Evolutionary conservation across 2,329 filamentous ascomycete species (phyloP).

Genomic region (Penicillium sp.): DNA sequence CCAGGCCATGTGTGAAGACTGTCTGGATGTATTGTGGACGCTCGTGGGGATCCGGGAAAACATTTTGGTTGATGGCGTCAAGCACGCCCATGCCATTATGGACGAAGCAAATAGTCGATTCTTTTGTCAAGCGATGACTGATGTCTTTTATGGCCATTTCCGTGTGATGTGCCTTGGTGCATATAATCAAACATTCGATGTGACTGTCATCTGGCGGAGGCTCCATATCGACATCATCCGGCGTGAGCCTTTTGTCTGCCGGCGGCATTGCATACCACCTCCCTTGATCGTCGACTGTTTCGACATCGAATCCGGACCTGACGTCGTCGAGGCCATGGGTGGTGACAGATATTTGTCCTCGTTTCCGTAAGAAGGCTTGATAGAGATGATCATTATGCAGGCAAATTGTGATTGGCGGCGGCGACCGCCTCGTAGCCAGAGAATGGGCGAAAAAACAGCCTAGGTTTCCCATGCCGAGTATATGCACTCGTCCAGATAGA

Average conservation of each 20-base stretch:
- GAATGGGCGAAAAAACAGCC: conserved; percentile 74
- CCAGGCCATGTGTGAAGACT: conserved; percentile 58
- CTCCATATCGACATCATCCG: background rate
- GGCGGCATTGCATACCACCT: conserved; percentile 35
- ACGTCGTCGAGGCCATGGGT: conserved; percentile 42
- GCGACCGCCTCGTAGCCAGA: conserved; percentile 57
- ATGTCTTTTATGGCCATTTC: conserved; percentile 64
- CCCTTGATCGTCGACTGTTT: conserved; percentile 34
- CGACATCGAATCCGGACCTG: conserved; percentile 44
- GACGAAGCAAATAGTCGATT: conserved; percentile 70
- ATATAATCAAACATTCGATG: conserved; percentile 72
- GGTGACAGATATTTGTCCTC: conserved; percentile 35
- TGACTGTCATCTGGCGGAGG: conserved; percentile 41
- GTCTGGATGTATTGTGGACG: conserved; percentile 76
- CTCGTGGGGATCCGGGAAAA: conserved; percentile 64
- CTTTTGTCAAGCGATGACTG: conserved; percentile 60
- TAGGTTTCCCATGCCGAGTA: conserved; percentile 77
- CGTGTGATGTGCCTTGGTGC: conserved; percentile 69
- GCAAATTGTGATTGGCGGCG: conserved; percentile 75
- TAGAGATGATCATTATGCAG: conserved; percentile 55
- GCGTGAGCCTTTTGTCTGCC: conserved; percentile 11
- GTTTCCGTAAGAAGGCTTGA: conserved; percentile 31
- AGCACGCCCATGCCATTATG: conserved; percentile 79
- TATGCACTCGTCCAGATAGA: conserved; percentile 58
- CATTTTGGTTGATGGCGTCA: conserved; percentile 67